Evolutionary conservation across 805 yeast genomes (phyloP).

Genomic region (Kluyveromyces starmeri): DNA sequence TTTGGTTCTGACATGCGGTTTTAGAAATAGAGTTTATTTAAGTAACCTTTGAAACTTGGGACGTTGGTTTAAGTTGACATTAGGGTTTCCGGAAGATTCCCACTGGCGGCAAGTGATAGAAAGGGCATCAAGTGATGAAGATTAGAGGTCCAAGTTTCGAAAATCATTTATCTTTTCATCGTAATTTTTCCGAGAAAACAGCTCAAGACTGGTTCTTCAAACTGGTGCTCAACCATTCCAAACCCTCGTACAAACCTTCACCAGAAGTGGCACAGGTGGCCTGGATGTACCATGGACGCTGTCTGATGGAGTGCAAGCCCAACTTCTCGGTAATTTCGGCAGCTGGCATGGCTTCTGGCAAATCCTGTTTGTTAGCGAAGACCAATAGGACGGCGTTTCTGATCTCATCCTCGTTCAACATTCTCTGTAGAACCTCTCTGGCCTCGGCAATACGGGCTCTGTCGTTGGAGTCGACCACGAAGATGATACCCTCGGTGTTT

Average conservation of each 20-base stretch:
- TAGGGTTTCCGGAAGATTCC: too few species aligned
- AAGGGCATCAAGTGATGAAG: too few species aligned
- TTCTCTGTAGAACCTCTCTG: slow-evolving; percentile 95
- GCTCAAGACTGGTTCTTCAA: slow-evolving; percentile 56
- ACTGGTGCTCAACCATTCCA: slow-evolving; percentile 91
- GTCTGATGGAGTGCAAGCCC: slow-evolving; percentile 94
- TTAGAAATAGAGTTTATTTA: too few species aligned
- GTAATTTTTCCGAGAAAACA: too few species aligned
- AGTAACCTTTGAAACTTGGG: too few species aligned
- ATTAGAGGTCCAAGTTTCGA: too few species aligned
- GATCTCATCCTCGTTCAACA: slow-evolving; percentile 96
- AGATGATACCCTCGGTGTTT: slow-evolving; percentile 96
- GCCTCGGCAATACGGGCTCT: slow-evolving; percentile 97
- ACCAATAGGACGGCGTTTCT: slow-evolving; percentile 93
- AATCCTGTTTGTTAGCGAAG: slow-evolving; percentile 97
- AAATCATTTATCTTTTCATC: too few species aligned
- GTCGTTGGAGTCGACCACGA: slow-evolving; percentile 96
- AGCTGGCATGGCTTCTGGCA: slow-evolving; percentile 98
- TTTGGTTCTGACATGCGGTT: too few species aligned
- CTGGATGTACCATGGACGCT: slow-evolving; percentile 99
- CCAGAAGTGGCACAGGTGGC: slow-evolving; percentile 99
- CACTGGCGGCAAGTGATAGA: too few species aligned
- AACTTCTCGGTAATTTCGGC: slow-evolving; percentile 96
- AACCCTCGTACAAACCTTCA: slow-evolving; percentile 96
- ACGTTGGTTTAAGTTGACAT: too few species aligned